phyloP scores from a whole-genome alignment of 1,284 basidiomycete genomes.

The Malassezia furfur region DNA sequence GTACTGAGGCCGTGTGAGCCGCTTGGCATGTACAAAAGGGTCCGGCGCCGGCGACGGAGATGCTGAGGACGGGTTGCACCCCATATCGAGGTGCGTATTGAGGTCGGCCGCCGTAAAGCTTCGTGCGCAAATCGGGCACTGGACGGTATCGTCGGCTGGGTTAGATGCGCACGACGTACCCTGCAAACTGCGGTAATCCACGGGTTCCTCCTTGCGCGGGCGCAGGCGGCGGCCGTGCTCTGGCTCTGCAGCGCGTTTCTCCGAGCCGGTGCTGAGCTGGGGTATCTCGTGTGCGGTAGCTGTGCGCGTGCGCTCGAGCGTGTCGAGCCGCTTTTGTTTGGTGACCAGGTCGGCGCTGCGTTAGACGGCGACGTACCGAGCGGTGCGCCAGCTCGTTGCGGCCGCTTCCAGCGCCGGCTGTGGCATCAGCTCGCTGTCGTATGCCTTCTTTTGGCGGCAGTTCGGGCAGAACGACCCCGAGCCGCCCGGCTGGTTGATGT shows the following conservation, averaged over 20 bases:
- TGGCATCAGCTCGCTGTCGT: slow-evolving; percentile 36
- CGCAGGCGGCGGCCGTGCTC: not conserved
- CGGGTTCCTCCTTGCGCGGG: not conserved
- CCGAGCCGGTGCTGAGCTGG: no score
- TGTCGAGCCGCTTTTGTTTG: not conserved
- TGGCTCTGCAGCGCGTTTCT: not conserved
- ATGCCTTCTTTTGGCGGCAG: slow-evolving; percentile 40
- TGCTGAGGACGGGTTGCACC: slow-evolving; percentile 23
- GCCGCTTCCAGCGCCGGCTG: slow-evolving; percentile 34
- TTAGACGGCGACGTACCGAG: slow-evolving; percentile 7
- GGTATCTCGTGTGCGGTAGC: no score
- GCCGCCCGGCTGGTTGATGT: slow-evolving; percentile 41
- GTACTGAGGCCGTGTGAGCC: slow-evolving; percentile 36
- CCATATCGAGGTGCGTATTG: slow-evolving; percentile 36
- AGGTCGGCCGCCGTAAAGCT: slow-evolving; percentile 30
- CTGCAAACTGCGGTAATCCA: slow-evolving; percentile 11
- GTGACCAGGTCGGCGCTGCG: slow-evolving; percentile 2
- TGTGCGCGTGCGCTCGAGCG: not conserved
- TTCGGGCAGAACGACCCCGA: slow-evolving; percentile 39
- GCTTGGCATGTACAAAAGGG: slow-evolving; percentile 17
- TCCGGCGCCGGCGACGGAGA: slow-evolving; percentile 11
- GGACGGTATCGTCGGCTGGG: slow-evolving; percentile 19
- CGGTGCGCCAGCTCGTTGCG: slow-evolving; percentile 31
- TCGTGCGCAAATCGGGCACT: slow-evolving; percentile 37
- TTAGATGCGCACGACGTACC: not conserved